A percentile compares a stretch with the other conserved stretches of the same genome.
Evolutionary conservation across 805 yeast species (phyloP).

Genomic region (Isabelozyma rhagii): DNA sequence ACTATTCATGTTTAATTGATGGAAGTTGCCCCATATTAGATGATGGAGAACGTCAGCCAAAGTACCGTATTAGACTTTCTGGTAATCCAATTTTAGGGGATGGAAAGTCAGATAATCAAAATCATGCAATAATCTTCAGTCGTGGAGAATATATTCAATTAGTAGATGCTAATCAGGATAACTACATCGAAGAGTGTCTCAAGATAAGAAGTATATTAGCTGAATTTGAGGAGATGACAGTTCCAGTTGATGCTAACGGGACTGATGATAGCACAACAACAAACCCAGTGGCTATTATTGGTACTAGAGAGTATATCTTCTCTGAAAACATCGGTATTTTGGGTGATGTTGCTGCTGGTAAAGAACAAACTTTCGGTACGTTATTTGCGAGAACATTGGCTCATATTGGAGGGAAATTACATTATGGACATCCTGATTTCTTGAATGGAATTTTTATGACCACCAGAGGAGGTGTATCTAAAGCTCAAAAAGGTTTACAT

Average conservation of each 20-base stretch:
- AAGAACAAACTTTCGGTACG: slow-evolving; percentile 87
- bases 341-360: slow-evolving; percentile 90
- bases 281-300: slow-evolving; percentile 75
- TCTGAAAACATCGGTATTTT: slow-evolving; percentile 82
- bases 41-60: slow-evolving; percentile 41
- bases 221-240: slow-evolving; percentile 74
- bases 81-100: slow-evolving; percentile 87
- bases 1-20: slow-evolving; percentile 75
- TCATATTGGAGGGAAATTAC: slow-evolving; percentile 81
- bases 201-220: slow-evolving; percentile 79
- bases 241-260: slow-evolving; percentile 29
- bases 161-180: slow-evolving; percentile 86
- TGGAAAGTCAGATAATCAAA: slow-evolving; percentile 86
- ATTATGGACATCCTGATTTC: slow-evolving; percentile 89
- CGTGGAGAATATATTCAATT: slow-evolving; percentile 84
- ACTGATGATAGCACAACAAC: slow-evolving; percentile 6
- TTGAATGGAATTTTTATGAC: slow-evolving; percentile 72
- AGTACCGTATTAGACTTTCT: slow-evolving; percentile 69
- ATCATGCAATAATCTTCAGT: slow-evolving; percentile 73
- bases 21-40: slow-evolving; percentile 70
- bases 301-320: slow-evolving; percentile 85
- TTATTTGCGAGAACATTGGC: slow-evolving; percentile 79
- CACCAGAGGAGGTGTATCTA: slow-evolving; percentile 85
- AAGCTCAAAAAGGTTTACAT: slow-evolving; percentile 83
- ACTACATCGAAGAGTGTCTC: slow-evolving; percentile 80